These are phyloP conservation scores for Trypanosoma theileri DNA, from an alignment of 208 protist genomes.

Conservation along the genomic window DNA sequence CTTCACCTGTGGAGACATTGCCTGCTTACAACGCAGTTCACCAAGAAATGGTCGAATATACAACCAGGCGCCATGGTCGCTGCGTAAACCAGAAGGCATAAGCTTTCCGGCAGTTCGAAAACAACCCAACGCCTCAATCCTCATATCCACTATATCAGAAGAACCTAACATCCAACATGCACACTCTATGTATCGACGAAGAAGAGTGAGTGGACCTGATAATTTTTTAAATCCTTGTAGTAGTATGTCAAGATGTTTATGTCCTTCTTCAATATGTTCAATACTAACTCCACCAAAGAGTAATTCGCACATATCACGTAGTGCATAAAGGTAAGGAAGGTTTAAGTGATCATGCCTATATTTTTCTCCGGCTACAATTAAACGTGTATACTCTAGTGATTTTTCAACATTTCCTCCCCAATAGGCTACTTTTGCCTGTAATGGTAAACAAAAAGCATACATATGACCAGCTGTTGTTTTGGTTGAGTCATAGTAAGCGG, in stretches of 20 bases:
- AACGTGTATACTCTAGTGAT: conserved; percentile 23
- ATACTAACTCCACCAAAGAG: conserved; percentile 31
- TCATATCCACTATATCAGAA: conserved; percentile 29
- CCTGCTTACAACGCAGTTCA: conserved; percentile 52
- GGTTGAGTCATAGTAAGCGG: conserved; percentile 19
- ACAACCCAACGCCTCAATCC: conserved; percentile 44
- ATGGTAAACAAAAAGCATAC: conserved; percentile 25
- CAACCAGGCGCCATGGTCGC: conserved; percentile 45
- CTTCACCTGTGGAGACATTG: neutral
- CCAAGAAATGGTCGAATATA: conserved; percentile 66
- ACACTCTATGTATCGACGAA: conserved; percentile 30
- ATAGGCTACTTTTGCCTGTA: conserved; percentile 28
- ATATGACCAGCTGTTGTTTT: conserved; percentile 22
- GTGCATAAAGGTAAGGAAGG: conserved; percentile 28
- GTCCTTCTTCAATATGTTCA: conserved; percentile 26
- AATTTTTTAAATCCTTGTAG: conserved; percentile 23
- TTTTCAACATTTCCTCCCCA: conserved; percentile 32
- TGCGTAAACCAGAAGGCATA: conserved; percentile 38
- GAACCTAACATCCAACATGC: conserved; percentile 39
- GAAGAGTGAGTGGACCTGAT: conserved; percentile 19
- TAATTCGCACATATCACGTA: conserved; percentile 31
- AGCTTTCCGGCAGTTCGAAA: conserved; percentile 49
- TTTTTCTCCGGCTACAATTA: conserved; percentile 9
- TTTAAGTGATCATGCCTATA: conserved; percentile 21
- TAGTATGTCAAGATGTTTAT: conserved; percentile 17